Conservation (phyloP, 1,139 yeast genomes). For the Petasospora rhodanensis region DNA sequence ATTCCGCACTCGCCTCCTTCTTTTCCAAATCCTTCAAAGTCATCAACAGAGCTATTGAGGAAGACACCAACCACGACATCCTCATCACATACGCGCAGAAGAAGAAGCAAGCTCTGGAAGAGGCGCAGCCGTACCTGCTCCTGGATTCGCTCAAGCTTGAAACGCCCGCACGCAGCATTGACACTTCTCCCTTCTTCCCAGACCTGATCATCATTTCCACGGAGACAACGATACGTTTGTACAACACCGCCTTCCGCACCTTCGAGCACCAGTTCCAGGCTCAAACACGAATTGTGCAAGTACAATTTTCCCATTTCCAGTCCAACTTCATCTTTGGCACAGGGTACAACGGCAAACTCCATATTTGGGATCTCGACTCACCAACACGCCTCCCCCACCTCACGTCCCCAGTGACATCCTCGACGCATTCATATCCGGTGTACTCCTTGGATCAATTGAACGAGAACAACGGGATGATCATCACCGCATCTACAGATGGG, state of each 20-base stretch:
- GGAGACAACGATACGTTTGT: slow-evolving; percentile 19
- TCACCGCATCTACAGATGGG: slow-evolving; percentile 44
- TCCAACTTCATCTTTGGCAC: slow-evolving; percentile 39
- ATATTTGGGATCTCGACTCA: slow-evolving; percentile 40
- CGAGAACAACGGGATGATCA: slow-evolving; percentile 29
- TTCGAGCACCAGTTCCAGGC: slow-evolving; percentile 45
- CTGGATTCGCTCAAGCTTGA: slow-evolving; percentile 10
- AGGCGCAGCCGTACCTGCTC: slow-evolving; percentile 11
- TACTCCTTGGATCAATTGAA: slow-evolving; percentile 34
- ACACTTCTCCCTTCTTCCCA: slow-evolving; percentile 18
- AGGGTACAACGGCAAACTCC: slow-evolving; percentile 44
- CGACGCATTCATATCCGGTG: slow-evolving; percentile 41
- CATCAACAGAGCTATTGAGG: slow-evolving; percentile 36
- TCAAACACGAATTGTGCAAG: slow-evolving; percentile 38
- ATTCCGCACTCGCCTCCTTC: slow-evolving; percentile 24
- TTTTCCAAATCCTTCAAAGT: slow-evolving; percentile 36
- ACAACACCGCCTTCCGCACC: slow-evolving; percentile 17
- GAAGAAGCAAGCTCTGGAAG: slow-evolving; percentile 14
- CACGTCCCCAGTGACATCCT: slow-evolving; percentile 28
- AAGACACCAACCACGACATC: slow-evolving; percentile 30
- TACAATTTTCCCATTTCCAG: slow-evolving; percentile 36
- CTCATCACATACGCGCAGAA: slow-evolving; percentile 28
- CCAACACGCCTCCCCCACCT: slow-evolving; percentile 26
- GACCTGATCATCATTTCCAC: slow-evolving; percentile 34
- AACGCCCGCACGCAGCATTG: slow-evolving; percentile 17